These are phyloP conservation scores for Bremia lactucae DNA, from an alignment of 352 stramenopile genomes.

Conservation along the genomic window DNA sequence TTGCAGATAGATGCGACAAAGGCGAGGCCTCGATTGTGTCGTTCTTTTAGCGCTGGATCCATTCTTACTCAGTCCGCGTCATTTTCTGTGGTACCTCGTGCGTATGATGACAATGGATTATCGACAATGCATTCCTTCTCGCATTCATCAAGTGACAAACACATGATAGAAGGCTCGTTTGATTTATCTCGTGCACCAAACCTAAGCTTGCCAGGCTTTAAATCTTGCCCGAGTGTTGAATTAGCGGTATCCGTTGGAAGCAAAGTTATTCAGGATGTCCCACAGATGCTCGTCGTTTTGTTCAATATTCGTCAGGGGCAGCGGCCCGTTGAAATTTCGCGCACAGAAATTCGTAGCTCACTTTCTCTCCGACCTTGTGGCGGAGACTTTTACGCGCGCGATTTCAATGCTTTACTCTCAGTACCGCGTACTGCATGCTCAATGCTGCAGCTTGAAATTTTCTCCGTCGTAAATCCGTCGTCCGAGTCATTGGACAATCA, in stretches of 20 bases:
- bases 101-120: constrained; percentile 37
- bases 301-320: constrained; percentile 42
- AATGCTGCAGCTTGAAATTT: constrained; percentile 78
- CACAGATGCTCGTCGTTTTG: constrained; percentile 69
- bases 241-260: constrained; percentile 67
- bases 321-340: constrained; percentile 45
- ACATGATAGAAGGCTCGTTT: constrained; percentile 1
- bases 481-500: constrained; percentile 48
- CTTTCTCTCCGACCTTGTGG: constrained; percentile 59
- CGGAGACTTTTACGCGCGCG: constrained; percentile 61
- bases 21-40: constrained; percentile 23
- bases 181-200: constrained; percentile 34
- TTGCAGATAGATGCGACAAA: constrained; percentile 18
- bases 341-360: constrained; percentile 66
- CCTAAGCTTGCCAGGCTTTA: constrained; percentile 59
- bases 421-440: constrained; percentile 49
- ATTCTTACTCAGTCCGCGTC: constrained; percentile 36
- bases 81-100: constrained; percentile 11
- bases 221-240: constrained; percentile 49
- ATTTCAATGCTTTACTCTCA: constrained; percentile 66
- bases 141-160: constrained; percentile 11
- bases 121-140: constrained; percentile 24
- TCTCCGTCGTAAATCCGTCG: constrained; percentile 41
- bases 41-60: constrained; percentile 58
- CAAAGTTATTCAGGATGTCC: constrained; percentile 49